Evolutionary conservation across 371 early-diverging fungal genomes (phyloP), one percentile per base, ranked within the genome.

Genomic region (Chytridium lagenaria): DNA sequence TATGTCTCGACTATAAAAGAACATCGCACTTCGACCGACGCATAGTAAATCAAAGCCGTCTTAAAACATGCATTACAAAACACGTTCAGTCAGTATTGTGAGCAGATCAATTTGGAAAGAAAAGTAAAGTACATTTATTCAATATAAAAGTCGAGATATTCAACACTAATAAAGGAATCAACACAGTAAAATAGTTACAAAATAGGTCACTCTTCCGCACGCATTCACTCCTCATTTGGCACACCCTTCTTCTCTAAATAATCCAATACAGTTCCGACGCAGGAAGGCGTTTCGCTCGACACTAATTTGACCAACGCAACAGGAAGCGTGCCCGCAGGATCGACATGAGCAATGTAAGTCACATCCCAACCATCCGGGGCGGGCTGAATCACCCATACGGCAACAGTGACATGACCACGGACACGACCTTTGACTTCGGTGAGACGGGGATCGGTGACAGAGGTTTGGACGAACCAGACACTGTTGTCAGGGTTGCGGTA

Each of bases 341-440:
- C 68, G n/a, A 55, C 69, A 44, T 77, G 65, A 23, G 66, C 34
- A 50, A 77, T 68, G 67, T 77, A 77, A 7, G 72, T 69, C 31
- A 76, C 39, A 34, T 55, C 38, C 65, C 61, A 69, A 3, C n/a
- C 26, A 40, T 7, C 28, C 1, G 36, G 31, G 19, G 59, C 16
- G 70, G 68, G 68, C 51, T 71, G 57, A 34, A 76, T 30, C 34
- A 76, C 49, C 76, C 76, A 76, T 2, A 50, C 76, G 26, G 67
- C 76, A 51, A 33, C 19, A 38, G 40, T 68, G 1, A 72, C 23
- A 40, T 67, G 44, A 0, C 67, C 76, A 0, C 76, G 68, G 7
- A 72, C 72, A 33, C 68, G 61, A 30, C 72, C 72, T 49, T 76
- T 76, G 31, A 69, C 68, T 28, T 63, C 64, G 0, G 64, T 36